These are phyloP conservation scores for Puccinia hordei DNA, from an alignment of 1,284 basidiomycete genomes.

Conservation along the genomic window DNA sequence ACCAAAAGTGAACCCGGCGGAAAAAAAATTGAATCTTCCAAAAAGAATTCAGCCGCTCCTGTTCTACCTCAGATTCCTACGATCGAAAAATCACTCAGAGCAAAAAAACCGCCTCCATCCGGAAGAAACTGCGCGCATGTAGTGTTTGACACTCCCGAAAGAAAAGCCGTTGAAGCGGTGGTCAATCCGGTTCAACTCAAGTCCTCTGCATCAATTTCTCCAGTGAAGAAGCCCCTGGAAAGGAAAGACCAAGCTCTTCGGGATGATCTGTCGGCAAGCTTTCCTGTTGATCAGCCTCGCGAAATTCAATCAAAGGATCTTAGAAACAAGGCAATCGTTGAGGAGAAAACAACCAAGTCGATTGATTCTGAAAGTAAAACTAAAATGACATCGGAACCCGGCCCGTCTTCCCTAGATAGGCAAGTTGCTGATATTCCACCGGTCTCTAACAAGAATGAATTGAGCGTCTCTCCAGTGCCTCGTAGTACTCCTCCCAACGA, in stretches of 20 bases:
- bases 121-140: background rate
- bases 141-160: background rate
- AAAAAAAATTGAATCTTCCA: background rate
- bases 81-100: background rate
- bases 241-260: background rate
- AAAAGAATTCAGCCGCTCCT: background rate
- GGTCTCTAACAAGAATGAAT: background rate
- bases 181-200: background rate
- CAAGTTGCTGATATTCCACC: background rate
- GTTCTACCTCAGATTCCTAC: background rate
- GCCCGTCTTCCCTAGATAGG: background rate
- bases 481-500: background rate
- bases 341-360: background rate
- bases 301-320: too few species aligned
- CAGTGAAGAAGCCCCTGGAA: background rate
- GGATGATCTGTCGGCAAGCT: background rate
- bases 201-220: background rate
- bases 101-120: background rate
- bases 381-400: background rate
- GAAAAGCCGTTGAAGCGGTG: background rate
- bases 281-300: background rate
- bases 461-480: background rate
- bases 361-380: background rate
- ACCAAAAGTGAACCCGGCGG: background rate
- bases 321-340: background rate